Evolutionary conservation across 306 rosid genomes (phyloP).

Genomic region (Acacia confusa): DNA sequence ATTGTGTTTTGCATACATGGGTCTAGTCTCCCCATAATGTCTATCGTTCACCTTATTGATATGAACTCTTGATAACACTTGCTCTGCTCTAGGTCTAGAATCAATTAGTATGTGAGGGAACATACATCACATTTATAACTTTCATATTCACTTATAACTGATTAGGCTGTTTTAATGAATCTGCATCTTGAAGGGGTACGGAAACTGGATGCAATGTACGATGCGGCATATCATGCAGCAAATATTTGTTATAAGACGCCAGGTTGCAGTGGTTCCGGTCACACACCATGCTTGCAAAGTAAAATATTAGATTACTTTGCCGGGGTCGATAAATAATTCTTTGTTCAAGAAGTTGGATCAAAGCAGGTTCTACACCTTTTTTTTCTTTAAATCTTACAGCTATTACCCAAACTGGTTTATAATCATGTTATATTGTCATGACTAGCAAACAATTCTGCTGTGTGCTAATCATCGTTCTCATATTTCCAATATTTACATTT

Average conservation of each 20-base stretch:
- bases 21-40: not conserved
- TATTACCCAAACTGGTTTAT: not conserved
- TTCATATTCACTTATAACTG: conserved; percentile 5
- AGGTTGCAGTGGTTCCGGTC: conserved; percentile 65
- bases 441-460: conserved; percentile 9
- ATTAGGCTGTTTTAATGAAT: conserved; percentile 26
- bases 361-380: conserved; percentile 63
- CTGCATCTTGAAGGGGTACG: conserved; percentile 55
- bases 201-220: conserved; percentile 78
- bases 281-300: conserved; percentile 77
- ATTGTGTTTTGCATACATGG: not conserved
- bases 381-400: not conserved
- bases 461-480: conserved; percentile 35
- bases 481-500: conserved; percentile 40
- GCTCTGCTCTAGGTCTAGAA: not conserved
- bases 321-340: conserved; percentile 48
- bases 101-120: not conserved
- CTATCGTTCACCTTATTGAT: conserved; percentile 26
- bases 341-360: conserved; percentile 60
- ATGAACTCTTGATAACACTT: not conserved
- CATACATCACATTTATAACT: not conserved
- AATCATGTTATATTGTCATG: conserved; percentile 19
- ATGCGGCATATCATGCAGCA: conserved; percentile 67
- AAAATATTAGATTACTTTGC: conserved; percentile 70
- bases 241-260: conserved; percentile 61